phyloP scores from a whole-genome alignment of 805 yeast species.

The Spathaspora gorwiae region DNA sequence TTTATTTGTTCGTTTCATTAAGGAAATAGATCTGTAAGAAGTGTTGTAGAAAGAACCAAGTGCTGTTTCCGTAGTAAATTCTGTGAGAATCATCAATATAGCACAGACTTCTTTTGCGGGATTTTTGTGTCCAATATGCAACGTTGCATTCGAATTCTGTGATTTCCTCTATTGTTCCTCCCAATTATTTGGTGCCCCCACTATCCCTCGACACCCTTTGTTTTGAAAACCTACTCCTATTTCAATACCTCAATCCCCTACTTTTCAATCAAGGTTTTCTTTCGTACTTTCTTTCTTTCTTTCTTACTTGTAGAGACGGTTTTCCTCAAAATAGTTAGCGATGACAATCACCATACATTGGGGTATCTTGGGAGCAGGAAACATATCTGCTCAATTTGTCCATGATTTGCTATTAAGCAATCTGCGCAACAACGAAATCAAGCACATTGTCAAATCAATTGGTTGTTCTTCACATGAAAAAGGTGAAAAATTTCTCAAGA shows the following conservation, averaged over 20 bases:
- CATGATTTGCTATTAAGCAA: constrained; percentile 32
- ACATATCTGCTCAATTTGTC: constrained; percentile 43
- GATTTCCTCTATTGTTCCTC: background rate
- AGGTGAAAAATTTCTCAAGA: constrained; percentile 29
- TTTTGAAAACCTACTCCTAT: no score
- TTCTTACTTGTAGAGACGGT: no score
- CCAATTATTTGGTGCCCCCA: background rate
- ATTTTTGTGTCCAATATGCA: background rate
- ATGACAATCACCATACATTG: constrained; percentile 23
- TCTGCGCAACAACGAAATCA: constrained; percentile 16
- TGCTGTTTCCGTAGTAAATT: no score
- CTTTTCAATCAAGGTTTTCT: no score
- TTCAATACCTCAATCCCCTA: no score
- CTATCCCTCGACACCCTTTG: background rate
- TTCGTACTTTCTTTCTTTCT: no score
- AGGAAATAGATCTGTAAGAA: no score
- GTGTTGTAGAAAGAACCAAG: no score
- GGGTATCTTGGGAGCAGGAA: constrained; percentile 50
- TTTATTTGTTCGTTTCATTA: no score
- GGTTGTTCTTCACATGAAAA: constrained; percentile 35
- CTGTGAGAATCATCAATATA: no score
- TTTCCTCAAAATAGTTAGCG: background rate
- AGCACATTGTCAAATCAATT: constrained; percentile 33
- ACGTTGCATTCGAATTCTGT: background rate
- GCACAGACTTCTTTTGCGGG: no score